These are phyloP conservation scores for Aspergillus alliaceus DNA, from an alignment of 2,329 filamentous ascomycete species.

Conservation along the genomic window DNA sequence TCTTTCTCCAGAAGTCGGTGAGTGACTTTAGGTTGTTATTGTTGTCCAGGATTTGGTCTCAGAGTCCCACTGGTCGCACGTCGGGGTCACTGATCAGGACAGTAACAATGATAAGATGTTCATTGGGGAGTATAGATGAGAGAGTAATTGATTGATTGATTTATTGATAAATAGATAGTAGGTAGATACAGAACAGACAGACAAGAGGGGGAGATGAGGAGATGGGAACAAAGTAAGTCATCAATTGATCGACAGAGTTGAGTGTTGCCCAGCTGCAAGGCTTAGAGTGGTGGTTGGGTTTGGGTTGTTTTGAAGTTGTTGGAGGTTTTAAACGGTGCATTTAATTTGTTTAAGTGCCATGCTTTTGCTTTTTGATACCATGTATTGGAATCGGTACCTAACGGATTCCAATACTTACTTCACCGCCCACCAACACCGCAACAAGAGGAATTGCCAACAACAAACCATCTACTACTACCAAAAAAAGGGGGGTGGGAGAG, in stretches of 20 bases:
- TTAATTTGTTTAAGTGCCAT: background rate
- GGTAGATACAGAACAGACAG: background rate
- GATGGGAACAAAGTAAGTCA: background rate
- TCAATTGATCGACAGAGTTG: background rate
- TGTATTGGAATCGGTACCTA: no score
- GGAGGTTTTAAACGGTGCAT: background rate
- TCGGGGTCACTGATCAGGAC: background rate
- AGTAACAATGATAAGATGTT: background rate
- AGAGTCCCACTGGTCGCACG: constrained; percentile 12
- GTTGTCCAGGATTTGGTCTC: constrained; percentile 8
- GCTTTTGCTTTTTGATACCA: no score
- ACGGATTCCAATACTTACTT: background rate
- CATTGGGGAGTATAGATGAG: background rate
- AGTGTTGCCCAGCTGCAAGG: background rate
- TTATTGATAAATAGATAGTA: background rate
- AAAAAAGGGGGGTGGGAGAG: background rate
- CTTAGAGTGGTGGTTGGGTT: background rate
- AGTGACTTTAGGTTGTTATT: constrained; percentile 14
- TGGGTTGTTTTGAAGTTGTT: background rate
- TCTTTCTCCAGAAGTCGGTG: constrained; percentile 21
- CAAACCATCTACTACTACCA: no score
- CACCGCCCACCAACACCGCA: constrained; percentile 2
- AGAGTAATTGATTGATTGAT: background rate
- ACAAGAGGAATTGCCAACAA: no score
- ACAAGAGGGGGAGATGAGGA: background rate